Conservation (phyloP, 2,329 filamentous ascomycete species). For the Didymella lethalis region DNA sequence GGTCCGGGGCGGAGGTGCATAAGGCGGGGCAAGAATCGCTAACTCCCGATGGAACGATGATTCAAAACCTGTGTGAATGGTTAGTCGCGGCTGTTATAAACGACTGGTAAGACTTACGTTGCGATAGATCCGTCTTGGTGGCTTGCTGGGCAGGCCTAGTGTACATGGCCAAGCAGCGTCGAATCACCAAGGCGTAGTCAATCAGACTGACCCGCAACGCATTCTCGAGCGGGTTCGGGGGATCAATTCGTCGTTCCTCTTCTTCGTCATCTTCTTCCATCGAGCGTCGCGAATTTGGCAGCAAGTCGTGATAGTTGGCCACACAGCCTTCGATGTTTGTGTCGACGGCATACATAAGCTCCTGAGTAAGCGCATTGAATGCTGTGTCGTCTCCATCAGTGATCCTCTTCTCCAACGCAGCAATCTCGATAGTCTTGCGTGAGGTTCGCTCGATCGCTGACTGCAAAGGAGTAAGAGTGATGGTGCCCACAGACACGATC, state of each 20-base stretch:
- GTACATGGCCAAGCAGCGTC: constrained; percentile 78
- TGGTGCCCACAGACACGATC: constrained; percentile 72
- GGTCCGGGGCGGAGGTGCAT: constrained; percentile 37
- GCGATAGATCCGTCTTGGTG: constrained; percentile 67
- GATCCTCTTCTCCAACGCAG: constrained; percentile 75
- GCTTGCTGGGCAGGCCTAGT: constrained; percentile 68
- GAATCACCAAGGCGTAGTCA: constrained; percentile 88
- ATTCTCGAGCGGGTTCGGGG: constrained; percentile 68
- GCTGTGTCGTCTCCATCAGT: constrained; percentile 75
- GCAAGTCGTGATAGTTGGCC: constrained; percentile 75
- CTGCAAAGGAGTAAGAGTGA: constrained; percentile 76
- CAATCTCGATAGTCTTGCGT: constrained; percentile 88
- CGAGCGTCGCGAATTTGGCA: constrained; percentile 62
- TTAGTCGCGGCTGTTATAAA: constrained; percentile 25
- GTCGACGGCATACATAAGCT: constrained; percentile 79
- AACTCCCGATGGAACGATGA: constrained; percentile 56
- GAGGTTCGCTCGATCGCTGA: constrained; percentile 91
- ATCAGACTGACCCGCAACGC: constrained; percentile 85
- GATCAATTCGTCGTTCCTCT: constrained; percentile 47
- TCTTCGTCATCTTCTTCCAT: constrained; percentile 43
- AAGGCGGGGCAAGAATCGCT: constrained; percentile 49
- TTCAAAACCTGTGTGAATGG: constrained; percentile 53
- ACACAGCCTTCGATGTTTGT: constrained; percentile 78
- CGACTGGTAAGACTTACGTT: constrained; percentile 62
- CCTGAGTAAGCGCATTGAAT: constrained; percentile 74